Evolutionary conservation across 495 filamentous ascomycete genomes (phyloP).

Genomic region (Penicillium simplicissimum): DNA sequence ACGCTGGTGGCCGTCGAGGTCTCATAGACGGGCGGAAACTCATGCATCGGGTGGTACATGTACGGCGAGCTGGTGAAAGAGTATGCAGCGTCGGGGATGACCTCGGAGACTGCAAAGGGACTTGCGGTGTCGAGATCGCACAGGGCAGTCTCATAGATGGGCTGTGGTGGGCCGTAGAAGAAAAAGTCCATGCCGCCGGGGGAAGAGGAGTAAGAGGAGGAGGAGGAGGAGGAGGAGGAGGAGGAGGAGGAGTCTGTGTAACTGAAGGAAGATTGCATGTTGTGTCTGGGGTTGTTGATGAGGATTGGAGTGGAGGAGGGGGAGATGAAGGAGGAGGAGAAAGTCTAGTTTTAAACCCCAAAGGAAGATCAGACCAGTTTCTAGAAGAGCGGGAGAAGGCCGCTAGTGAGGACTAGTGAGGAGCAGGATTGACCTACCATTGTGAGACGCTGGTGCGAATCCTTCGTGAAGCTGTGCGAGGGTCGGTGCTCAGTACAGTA

Average conservation of each 20-base stretch:
- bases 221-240: conserved; percentile 31
- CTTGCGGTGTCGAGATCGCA: conserved; percentile 24
- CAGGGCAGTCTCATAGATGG: conserved; percentile 24
- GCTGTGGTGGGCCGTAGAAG: conserved; percentile 25
- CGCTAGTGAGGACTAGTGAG: conserved; percentile 6
- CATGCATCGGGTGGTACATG: conserved; percentile 15
- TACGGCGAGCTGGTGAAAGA: conserved; percentile 31
- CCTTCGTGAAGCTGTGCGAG: conserved; percentile 11
- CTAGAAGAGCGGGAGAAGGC: conserved; percentile 18
- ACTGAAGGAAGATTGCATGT: conserved; percentile 33
- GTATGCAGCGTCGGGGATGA: conserved; percentile 22
- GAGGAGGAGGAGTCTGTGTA: conserved; percentile 29
- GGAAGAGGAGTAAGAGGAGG: conserved; percentile 32
- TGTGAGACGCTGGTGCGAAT: conserved; percentile 27
- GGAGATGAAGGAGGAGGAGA: conserved; percentile 10
- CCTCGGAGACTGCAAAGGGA: conserved; percentile 24
- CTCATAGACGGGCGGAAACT: conserved; percentile 19
- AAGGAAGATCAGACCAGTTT: conserved; percentile 9
- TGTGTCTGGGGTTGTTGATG: conserved; percentile 7
- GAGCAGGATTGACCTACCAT: conserved; percentile 21
- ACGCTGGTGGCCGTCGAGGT: conserved; percentile 19
- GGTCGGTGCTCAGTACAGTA: conserved; percentile 2
- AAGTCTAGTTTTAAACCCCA: conserved; percentile 20
- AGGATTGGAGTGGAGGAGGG: not conserved
- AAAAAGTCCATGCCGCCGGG: conserved; percentile 33